Conservation (phyloP, 75 land plant species). For the Cunninghamia lanceolata region DNA sequence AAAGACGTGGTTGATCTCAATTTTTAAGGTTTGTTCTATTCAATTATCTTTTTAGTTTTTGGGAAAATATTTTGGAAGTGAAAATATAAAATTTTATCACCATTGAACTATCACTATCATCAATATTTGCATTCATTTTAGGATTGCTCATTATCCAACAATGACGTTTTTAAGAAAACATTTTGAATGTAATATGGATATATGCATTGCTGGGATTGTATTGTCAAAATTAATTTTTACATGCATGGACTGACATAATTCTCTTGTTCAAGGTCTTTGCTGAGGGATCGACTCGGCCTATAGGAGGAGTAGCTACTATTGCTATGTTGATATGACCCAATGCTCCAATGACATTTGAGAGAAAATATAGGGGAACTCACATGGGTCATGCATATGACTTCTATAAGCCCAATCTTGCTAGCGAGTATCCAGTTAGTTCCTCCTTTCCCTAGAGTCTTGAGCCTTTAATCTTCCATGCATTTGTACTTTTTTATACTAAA, state of each 20-base stretch:
- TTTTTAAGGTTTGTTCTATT: background rate
- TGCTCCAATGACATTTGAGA: no score
- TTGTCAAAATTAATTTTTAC: no score
- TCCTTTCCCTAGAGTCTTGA: no score
- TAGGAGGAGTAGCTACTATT: slow-evolving; percentile 95
- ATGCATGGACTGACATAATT: no score
- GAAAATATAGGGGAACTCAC: no score
- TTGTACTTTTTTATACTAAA: background rate
- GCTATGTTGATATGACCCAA: slow-evolving; percentile 98
- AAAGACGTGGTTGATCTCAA: no score
- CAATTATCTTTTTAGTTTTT: background rate
- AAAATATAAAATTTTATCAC: no score
- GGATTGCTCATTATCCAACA: background rate
- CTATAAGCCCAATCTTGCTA: no score
- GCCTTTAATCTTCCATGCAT: no score
- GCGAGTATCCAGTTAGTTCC: no score
- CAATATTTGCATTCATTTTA: background rate
- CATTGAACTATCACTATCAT: background rate
- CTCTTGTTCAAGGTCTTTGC: slow-evolving; percentile 99
- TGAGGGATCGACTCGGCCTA: slow-evolving; percentile 95
- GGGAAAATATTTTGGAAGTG: background rate
- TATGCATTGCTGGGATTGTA: no score
- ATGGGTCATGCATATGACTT: no score
- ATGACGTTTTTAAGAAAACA: background rate
- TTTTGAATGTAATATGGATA: background rate